These are phyloP conservation scores for Cavenderia fasciculata DNA, from an alignment of 78 protist genomes.

Conservation along the genomic window DNA sequence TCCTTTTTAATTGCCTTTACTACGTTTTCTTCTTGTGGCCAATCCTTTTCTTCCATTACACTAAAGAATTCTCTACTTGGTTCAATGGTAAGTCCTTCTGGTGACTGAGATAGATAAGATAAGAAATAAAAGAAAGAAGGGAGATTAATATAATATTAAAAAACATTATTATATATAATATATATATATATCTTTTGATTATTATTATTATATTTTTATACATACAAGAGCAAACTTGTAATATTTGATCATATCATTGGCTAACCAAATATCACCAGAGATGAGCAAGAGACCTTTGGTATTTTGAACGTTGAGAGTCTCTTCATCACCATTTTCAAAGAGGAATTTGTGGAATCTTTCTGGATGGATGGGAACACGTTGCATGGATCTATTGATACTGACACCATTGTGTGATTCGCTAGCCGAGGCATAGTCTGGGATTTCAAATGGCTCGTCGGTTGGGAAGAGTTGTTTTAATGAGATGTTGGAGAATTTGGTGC, in stretches of 20 bases:
- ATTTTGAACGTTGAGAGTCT: background rate
- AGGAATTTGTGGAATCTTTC: constrained; percentile 26
- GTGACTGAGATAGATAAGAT: background rate
- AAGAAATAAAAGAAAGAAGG: too few species aligned
- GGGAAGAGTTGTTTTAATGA: too few species aligned
- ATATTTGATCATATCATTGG: constrained; percentile 49
- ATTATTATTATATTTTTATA: background rate
- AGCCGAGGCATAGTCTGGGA: constrained; percentile 8
- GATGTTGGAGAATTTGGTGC: too few species aligned
- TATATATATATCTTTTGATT: too few species aligned
- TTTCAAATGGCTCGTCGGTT: background rate
- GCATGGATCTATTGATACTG: constrained; percentile 10
- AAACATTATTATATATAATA: background rate
- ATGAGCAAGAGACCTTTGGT: background rate
- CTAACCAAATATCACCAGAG: constrained; percentile 47
- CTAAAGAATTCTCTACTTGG: constrained; percentile 10
- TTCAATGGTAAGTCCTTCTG: background rate
- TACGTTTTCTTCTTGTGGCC: constrained; percentile 16
- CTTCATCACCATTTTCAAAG: background rate
- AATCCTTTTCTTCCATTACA: constrained; percentile 14
- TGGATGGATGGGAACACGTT: constrained; percentile 75
- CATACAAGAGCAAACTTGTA: constrained; percentile 58
- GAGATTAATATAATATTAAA: too few species aligned
- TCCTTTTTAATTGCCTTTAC: constrained; percentile 49
- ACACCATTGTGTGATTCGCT: background rate